Conservation (phyloP, 768 basidiomycete genomes). For the Xerocomellus amylosporus region DNA sequence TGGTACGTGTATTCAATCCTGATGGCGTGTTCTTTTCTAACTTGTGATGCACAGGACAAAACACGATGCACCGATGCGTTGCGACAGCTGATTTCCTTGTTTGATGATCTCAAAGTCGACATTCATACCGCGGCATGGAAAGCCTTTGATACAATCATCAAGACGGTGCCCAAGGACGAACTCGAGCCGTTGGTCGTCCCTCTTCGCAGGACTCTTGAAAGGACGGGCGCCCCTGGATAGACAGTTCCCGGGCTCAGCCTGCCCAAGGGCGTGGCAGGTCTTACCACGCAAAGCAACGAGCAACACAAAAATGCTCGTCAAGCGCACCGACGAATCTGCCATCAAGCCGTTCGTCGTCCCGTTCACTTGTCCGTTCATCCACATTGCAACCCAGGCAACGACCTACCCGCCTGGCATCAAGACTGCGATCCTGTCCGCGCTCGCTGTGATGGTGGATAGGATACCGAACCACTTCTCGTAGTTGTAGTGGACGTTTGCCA, state of each 20-base stretch:
- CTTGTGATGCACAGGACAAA: too few relatives aligned
- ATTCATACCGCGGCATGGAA: slow-evolving; percentile 83
- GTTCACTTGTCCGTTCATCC: too few relatives aligned
- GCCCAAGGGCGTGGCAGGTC: slow-evolving; percentile 84
- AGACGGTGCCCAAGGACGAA: slow-evolving; percentile 89
- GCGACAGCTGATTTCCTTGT: slow-evolving; percentile 68
- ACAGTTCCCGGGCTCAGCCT: slow-evolving; percentile 81
- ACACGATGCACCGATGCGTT: slow-evolving; percentile 55
- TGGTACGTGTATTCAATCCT: too few relatives aligned
- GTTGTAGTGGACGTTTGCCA: too few relatives aligned
- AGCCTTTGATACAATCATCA: slow-evolving; percentile 85
- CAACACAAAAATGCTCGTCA: slow-evolving; percentile 83
- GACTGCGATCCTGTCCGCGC: too few relatives aligned
- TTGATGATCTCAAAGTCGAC: slow-evolving; percentile 72
- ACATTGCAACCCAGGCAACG: too few relatives aligned
- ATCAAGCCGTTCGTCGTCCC: too few relatives aligned
- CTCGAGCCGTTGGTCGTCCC: slow-evolving; percentile 88
- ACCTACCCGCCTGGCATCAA: too few relatives aligned
- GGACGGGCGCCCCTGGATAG: slow-evolving; percentile 72
- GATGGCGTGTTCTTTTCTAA: too few relatives aligned
- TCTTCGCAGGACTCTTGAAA: slow-evolving; percentile 83
- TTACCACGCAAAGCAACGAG: slow-evolving; percentile 94
- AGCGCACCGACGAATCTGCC: too few relatives aligned
- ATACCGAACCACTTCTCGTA: too few relatives aligned
- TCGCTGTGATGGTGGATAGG: too few relatives aligned